Evolutionary conservation across 2,329 filamentous ascomycete genomes (phyloP).

Genomic region (Cercospora citrullina): DNA sequence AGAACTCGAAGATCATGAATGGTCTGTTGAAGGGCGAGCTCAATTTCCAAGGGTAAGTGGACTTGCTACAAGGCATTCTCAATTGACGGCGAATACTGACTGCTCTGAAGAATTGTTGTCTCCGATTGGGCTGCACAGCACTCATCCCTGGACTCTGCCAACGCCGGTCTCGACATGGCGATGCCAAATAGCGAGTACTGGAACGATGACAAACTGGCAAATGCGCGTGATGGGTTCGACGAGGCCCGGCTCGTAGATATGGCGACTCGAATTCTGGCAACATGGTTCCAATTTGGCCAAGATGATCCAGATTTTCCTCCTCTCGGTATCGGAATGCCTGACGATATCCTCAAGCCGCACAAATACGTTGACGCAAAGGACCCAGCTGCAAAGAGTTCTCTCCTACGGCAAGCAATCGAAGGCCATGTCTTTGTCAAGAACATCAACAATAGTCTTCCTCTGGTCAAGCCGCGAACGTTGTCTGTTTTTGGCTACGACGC

Average conservation of each 20-base stretch:
- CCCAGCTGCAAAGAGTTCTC: slow-evolving; percentile 48
- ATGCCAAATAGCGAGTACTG: slow-evolving; percentile 56
- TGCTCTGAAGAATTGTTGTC: slow-evolving; percentile 52
- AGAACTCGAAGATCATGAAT: slow-evolving; percentile 69
- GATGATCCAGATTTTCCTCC: slow-evolving; percentile 43
- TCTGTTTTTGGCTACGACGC: slow-evolving; percentile 65
- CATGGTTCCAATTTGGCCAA: slow-evolving; percentile 60
- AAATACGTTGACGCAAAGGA: slow-evolving; percentile 57
- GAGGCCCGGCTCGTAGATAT: slow-evolving; percentile 61
- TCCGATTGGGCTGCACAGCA: slow-evolving; percentile 69
- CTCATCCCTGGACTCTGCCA: slow-evolving; percentile 58
- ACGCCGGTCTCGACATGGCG: slow-evolving; percentile 67
- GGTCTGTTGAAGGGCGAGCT: slow-evolving; percentile 72
- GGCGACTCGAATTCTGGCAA: slow-evolving; percentile 54
- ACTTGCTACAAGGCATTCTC: not conserved
- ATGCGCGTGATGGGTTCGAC: slow-evolving; percentile 61
- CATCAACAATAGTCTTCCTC: slow-evolving; percentile 54
- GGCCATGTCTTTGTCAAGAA: slow-evolving; percentile 68
- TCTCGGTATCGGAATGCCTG: slow-evolving; percentile 54
- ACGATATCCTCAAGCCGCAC: slow-evolving; percentile 53
- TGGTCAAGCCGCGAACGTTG: slow-evolving; percentile 53
- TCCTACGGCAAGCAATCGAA: slow-evolving; percentile 61
- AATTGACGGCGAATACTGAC: not conserved
- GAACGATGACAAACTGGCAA: slow-evolving; percentile 47
- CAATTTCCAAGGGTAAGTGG: slow-evolving; percentile 64